phyloP scores from a whole-genome alignment of 176 grass and related monocot species.

The Hyparrhenia diplandra region DNA sequence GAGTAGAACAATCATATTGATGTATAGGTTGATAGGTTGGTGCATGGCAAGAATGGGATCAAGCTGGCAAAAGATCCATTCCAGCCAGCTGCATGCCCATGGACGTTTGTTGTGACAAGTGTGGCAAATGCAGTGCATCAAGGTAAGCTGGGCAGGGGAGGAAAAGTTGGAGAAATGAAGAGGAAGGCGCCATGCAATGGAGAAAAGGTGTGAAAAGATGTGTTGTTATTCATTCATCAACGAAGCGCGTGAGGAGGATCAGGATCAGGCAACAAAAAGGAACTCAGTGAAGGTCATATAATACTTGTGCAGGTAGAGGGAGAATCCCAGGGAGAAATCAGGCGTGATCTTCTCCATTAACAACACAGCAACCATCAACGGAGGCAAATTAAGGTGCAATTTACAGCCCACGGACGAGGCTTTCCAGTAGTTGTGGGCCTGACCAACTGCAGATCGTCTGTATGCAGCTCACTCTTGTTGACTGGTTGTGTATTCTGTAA shows the following conservation, averaged over 20 bases:
- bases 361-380: too few species aligned
- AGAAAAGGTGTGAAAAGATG: neutral
- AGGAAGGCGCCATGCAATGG: constrained; percentile 9
- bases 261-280: constrained; percentile 17
- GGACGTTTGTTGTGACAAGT: neutral
- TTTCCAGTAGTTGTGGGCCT: too few species aligned
- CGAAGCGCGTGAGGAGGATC: constrained; percentile 18
- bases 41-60: neutral
- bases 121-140: neutral
- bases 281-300: neutral
- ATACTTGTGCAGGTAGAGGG: neutral
- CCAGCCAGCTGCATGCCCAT: neutral
- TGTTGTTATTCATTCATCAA: neutral
- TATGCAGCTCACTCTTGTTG: too few species aligned
- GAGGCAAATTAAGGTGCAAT: too few species aligned
- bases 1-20: neutral
- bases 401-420: too few species aligned
- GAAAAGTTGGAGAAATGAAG: neutral
- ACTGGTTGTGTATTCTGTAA: too few species aligned
- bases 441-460: neutral
- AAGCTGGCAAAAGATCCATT: constrained; percentile 12
- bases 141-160: neutral
- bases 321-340: neutral
- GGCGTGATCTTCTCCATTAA: neutral
- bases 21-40: neutral